phyloP scores from a whole-genome alignment of 164 flowering plant species.

The Brasenia schreberi region DNA sequence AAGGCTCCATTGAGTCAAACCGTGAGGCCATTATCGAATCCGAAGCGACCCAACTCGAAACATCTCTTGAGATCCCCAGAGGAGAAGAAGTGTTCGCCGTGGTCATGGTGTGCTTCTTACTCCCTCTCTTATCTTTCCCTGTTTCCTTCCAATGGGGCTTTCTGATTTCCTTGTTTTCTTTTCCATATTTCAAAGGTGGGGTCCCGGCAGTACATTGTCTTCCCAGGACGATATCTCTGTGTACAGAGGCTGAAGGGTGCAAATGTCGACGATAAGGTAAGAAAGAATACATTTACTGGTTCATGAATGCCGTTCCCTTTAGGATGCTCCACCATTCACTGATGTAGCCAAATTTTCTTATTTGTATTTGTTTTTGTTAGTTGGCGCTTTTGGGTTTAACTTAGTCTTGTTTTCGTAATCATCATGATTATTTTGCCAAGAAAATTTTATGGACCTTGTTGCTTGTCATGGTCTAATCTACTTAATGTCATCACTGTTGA shows the following conservation, averaged over 20 bases:
- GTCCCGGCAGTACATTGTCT: slow-evolving; percentile 68
- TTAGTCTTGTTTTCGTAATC: no score
- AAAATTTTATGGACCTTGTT: no score
- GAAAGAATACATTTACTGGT: no score
- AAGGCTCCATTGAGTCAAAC: slow-evolving; percentile 14
- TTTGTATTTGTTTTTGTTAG: no score
- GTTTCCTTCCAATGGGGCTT: neutral
- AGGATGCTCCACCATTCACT: no score
- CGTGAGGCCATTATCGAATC: slow-evolving; percentile 11
- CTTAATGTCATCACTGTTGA: no score
- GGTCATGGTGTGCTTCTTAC: slow-evolving; percentile 42
- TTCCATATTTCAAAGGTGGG: slow-evolving; percentile 41
- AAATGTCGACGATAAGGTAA: slow-evolving; percentile 74
- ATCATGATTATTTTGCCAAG: no score
- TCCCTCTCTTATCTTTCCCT: neutral
- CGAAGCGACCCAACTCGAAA: slow-evolving; percentile 1
- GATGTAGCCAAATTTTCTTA: no score
- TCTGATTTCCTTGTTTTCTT: slow-evolving; percentile 1
- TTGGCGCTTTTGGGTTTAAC: no score
- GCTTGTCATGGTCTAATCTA: no score
- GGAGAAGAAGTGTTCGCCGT: slow-evolving; percentile 74
- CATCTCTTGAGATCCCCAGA: slow-evolving; percentile 19
- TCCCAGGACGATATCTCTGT: slow-evolving; percentile 68
- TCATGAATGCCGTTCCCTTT: no score
- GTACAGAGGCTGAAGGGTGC: slow-evolving; percentile 94